Evolutionary conservation across 768 basidiomycete genomes (phyloP), one percentile per base, ranked within the genome.

Genomic region (Podaxis mareebaensis): DNA sequence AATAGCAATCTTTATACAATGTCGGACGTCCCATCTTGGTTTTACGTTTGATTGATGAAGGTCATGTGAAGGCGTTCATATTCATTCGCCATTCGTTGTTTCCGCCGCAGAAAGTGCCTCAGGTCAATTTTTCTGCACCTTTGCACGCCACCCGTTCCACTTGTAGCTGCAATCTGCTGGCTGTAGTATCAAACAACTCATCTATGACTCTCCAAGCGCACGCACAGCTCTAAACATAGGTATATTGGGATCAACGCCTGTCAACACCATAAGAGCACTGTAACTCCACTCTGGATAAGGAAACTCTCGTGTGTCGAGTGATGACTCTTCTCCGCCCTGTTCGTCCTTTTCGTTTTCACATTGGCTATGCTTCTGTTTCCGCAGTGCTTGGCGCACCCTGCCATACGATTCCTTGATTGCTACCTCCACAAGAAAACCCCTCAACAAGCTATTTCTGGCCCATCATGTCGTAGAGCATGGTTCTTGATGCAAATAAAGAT

Each of bases 401-500:
- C 17, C 42, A n/a, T 2, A 13, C 4, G 15, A 44, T 44, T 44
- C 30, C 30, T 2, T 44, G 42, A 44, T 44, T 44, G 42, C n/a
- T 44, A 44, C 42, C 42, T 44, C 42, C 42, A 44, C 42, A 44
- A 44, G 42, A 17, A 44, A 15, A 44, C 48, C 49, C 20, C 49
- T 28, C 20, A 28, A 10, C 17, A 10, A 10, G 30, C 30, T 33
- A 53, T 53, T 53, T 53, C 30, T 33, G 10, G 38, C 0, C 30
- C 54, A 56, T 56, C 39, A 56, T 40, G 54, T 40, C 54, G 12
- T 40, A 26, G 20, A 20, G 39, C 26, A 22, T 40, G 54, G 24
- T 39, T 38, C 24, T 55, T 55, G 20, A 39, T 22, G 36, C 53
- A 55, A 55, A 55, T 55, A 55, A 55, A 20, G 38, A 38, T 40